Evolutionary conservation across 306 rosid genomes (phyloP), one percentile per base, ranked within the genome.

Genomic region (Castanopsis chinensis): DNA sequence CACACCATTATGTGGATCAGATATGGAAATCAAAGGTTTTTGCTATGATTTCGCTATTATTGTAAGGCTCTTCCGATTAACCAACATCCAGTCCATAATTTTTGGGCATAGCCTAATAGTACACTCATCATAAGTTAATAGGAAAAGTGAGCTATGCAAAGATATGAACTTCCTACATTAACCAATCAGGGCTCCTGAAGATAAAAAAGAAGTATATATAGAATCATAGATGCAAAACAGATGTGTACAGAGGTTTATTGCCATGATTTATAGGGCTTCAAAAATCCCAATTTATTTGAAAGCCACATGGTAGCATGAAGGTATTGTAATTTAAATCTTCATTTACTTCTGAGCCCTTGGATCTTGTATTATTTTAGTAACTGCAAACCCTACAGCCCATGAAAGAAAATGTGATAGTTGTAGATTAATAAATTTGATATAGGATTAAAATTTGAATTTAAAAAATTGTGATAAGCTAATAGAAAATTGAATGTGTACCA

Each of bases 331-430:
- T 17, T 4, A 5, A 25, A 14, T 56, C 53, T 7, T 30, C 61
- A 3, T 65, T 79, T 32, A 58, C 20, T 57, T 69, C 20, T 5
- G 58, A 35, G 55, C 76, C 52, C 21, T 79, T 18, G 80, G 76
- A 68, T 83, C 79, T 78, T 83, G 86, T 78, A 78, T 68, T 4
- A 78, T 68, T 23, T 30, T 58, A 12, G 83, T 74, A n/a, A 74
- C 77, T 67, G 77, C 73, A 70, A 52, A 71, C 51, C 70, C 80
- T 70, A 58, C 3, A 49, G 8, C 25, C 45, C 43, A 32, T 17
- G 71, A 9, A 33, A 65, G 10, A 18, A 33, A 32, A 32, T 8
- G 11, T 3, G 19, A 8, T 7, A 4, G 6, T 5, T 3, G 17
- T 7, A 18, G 5, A 33, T 18, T 19, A 33, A 43, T 19, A 33